Conservation (phyloP, 306 rosid genomes). For the Vigna mungo region DNA sequence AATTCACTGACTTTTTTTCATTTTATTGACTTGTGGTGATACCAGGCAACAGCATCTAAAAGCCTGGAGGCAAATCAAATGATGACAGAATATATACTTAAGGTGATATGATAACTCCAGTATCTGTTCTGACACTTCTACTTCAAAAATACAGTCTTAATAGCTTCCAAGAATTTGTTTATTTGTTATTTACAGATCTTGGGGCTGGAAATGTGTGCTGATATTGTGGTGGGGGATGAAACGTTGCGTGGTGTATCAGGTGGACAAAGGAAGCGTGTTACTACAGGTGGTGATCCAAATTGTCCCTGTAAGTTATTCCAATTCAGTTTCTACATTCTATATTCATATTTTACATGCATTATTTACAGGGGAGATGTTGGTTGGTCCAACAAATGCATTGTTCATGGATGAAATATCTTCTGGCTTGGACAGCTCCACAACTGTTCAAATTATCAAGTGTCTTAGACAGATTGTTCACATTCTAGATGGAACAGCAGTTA, state of each 20-base stretch:
- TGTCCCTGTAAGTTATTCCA: not conserved
- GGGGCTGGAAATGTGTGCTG: conserved; percentile 61
- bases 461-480: conserved; percentile 50
- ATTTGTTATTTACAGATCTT: conserved; percentile 42
- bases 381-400: conserved; percentile 55
- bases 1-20: not conserved
- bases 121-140: not conserved
- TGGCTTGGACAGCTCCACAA: conserved; percentile 64
- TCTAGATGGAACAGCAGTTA: conserved; percentile 48
- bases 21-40: conserved; percentile 17
- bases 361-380: conserved; percentile 61
- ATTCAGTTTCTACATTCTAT: not conserved
- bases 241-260: conserved; percentile 61
- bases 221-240: conserved; percentile 73
- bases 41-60: conserved; percentile 52
- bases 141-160: not conserved
- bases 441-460: conserved; percentile 56
- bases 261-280: conserved; percentile 63
- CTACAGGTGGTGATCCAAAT: conserved; percentile 49
- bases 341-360: not conserved
- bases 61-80: conserved; percentile 49
- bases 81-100: conserved; percentile 54
- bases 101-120: conserved; percentile 45
- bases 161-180: not conserved
- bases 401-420: conserved; percentile 67